Evolutionary conservation across 169 alveolate genomes (phyloP), one percentile per base, ranked within the genome.

Genomic region (Plasmodium coatneyi): DNA sequence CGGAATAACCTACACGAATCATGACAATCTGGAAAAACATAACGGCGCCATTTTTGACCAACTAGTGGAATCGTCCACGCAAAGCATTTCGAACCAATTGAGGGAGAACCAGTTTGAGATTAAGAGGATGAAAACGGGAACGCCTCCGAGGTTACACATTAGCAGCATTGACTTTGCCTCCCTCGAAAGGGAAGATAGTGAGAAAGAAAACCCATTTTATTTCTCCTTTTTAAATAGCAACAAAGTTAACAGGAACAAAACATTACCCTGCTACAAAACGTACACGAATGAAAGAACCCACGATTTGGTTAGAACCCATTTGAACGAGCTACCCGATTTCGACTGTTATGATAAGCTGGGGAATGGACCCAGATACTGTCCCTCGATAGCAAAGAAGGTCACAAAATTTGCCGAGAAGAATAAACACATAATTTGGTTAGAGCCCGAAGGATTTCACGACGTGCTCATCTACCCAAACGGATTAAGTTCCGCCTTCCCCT

Each of bases 321-420:
- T 95, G 87, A 86, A 96, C 19, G 79, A 56, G 39, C 90, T 96
- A 46, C 99, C 98, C 0, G 96, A 95, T 28, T 97, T 92, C 80
- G 97, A 92, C 9, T 94, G 94, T 49, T 97, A 97, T 71, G 97
- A 92, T 84, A 95, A 96, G n/a, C 83, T 79, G 34, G 99, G 98
- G 0, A 84, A 97, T 22, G 99, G 99, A 43, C 99, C 99, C 5
- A 66, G 99, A 71, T 98, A 98, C 92, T 98, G 99, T 82, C 99
- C 99, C 1, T 97, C 99, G 0, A 96, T 98, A 19, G 97, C 98
- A 49, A 92, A 92, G 39, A 98, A 98, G 84, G 95, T 97, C 30
- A 93, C 74, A 79, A 74, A 79, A 93, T 98, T 97, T 92, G 96
- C 98, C 9, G 95, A 96, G 16, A 96, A 96, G 32, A 90, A 92